A percentile compares a stretch with the other conserved stretches of the same genome.
phyloP scores from a whole-genome alignment of 2,329 filamentous ascomycete species.

The Colletotrichum kahawae region DNA sequence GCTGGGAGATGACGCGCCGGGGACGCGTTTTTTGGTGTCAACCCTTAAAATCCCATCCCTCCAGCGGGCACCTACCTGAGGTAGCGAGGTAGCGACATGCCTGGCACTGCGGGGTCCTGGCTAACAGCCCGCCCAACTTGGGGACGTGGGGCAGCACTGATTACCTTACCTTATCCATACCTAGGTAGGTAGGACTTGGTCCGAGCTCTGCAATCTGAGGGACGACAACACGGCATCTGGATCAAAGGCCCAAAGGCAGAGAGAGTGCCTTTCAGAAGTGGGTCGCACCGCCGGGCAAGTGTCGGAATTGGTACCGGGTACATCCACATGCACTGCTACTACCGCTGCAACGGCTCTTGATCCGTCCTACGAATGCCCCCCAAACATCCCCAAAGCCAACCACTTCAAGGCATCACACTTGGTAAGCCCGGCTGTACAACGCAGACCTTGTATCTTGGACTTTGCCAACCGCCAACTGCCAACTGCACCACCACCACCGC shows the following conservation, averaged over 20 bases:
- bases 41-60: not conserved
- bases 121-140: not conserved
- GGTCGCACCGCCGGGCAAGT: no score
- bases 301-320: constrained; percentile 9
- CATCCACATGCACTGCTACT: constrained; percentile 12
- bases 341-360: constrained; percentile 5
- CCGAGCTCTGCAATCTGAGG: constrained; percentile 1
- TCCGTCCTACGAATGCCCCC: not conserved
- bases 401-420: not conserved
- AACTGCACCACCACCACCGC: not conserved
- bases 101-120: constrained; percentile 12
- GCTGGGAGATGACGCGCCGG: not conserved
- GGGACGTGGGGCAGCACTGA: not conserved
- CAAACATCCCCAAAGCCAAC: not conserved
- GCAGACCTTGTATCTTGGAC: not conserved
- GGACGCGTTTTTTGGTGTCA: constrained; percentile 10
- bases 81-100: not conserved
- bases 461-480: constrained; percentile 1
- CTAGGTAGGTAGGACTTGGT: not conserved
- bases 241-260: not conserved
- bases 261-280: not conserved
- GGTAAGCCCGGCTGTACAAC: not conserved
- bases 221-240: not conserved
- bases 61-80: not conserved
- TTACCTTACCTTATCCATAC: not conserved